Conservation (phyloP, 805 yeast genomes). For the Teunomyces kruisii region DNA sequence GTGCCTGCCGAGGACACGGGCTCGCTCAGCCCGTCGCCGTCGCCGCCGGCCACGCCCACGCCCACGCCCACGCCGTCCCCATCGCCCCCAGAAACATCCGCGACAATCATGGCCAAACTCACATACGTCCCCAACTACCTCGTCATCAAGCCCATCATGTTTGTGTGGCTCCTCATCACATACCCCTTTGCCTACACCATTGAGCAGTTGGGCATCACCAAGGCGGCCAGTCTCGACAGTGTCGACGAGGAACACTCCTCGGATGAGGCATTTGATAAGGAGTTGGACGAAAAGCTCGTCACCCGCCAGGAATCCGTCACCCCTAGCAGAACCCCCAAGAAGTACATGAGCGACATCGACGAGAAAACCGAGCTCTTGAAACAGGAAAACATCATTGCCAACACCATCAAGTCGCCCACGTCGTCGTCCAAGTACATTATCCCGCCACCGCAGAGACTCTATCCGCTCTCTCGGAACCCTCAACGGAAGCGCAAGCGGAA, state of each 20-base stretch:
- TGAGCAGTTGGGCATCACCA: slow-evolving; percentile 14
- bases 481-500: slow-evolving; percentile 45
- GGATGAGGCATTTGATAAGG: not conserved
- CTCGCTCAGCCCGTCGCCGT: not conserved
- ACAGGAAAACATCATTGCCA: slow-evolving; percentile 41
- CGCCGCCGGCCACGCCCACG: not conserved
- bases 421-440: slow-evolving; percentile 41
- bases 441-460: slow-evolving; percentile 46
- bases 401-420: slow-evolving; percentile 42
- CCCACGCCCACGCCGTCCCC: not conserved
- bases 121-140: slow-evolving; percentile 51
- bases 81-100: not conserved
- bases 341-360: slow-evolving; percentile 12
- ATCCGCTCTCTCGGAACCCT: slow-evolving; percentile 43
- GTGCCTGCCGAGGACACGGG: not conserved
- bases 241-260: not conserved
- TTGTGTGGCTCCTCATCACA: slow-evolving; percentile 51
- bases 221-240: slow-evolving; percentile 2
- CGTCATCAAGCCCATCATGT: slow-evolving; percentile 51
- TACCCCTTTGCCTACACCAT: slow-evolving; percentile 54
- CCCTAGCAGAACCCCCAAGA: not conserved
- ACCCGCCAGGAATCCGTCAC: not conserved
- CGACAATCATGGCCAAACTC: not conserved
- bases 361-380: slow-evolving; percentile 39
- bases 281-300: slow-evolving; percentile 2